Evolutionary conservation across 768 basidiomycete species (phyloP).

Genomic region (Termitomyces sp.): DNA sequence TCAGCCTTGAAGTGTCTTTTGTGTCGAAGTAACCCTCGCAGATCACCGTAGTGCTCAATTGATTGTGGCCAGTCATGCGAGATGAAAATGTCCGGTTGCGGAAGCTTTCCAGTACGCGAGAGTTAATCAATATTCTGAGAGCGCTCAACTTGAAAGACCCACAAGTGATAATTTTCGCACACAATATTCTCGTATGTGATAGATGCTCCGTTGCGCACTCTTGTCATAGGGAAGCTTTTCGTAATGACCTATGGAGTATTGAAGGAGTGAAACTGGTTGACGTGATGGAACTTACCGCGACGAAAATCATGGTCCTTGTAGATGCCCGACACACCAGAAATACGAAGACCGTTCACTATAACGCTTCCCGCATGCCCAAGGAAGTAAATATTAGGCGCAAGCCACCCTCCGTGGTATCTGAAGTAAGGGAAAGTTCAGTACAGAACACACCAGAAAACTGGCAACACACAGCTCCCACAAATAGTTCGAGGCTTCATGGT

Average conservation of each 20-base stretch:
- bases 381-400: constrained; percentile 96
- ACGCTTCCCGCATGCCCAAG: constrained; percentile 90
- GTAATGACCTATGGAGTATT: constrained; percentile 56
- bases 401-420: constrained; percentile 96
- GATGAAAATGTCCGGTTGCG: constrained; percentile 73
- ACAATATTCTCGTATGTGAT: constrained; percentile 88
- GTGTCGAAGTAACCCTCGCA: constrained; percentile 57
- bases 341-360: constrained; percentile 81
- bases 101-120: constrained; percentile 36
- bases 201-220: constrained; percentile 74
- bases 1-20: constrained; percentile 81
- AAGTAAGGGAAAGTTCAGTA: background rate
- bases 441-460: background rate
- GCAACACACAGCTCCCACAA: constrained; percentile 86
- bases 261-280: background rate
- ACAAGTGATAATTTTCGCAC: constrained; percentile 77
- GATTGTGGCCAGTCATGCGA: constrained; percentile 96
- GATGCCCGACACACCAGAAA: constrained; percentile 92
- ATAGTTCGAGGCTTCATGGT: constrained; percentile 97
- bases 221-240: constrained; percentile 83
- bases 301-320: constrained; percentile 77
- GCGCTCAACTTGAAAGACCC: constrained; percentile 19
- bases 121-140: constrained; percentile 15
- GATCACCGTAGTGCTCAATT: constrained; percentile 82
- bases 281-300: constrained; percentile 45